A percentile compares a stretch with the other conserved stretches of the same genome.
phyloP scores from a whole-genome alignment of 2,329 filamentous ascomycete species.

The Alternaria hordeiaustralica region DNA sequence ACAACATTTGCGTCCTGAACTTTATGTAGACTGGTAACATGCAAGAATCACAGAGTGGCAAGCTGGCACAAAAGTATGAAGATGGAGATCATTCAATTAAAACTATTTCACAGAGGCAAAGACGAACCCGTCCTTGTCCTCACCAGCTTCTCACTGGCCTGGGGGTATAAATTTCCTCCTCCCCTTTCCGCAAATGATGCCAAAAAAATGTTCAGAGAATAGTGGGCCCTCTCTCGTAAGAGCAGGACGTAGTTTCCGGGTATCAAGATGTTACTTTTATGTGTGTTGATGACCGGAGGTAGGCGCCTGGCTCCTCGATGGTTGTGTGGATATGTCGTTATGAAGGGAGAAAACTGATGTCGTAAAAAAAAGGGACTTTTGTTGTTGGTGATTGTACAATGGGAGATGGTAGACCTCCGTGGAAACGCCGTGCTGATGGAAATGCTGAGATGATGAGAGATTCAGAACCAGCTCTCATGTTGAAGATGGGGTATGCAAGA shows the following conservation, averaged over 20 bases:
- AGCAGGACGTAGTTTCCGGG: constrained; percentile 16
- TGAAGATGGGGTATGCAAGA: constrained; percentile 3
- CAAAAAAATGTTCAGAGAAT: background rate
- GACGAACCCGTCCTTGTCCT: background rate
- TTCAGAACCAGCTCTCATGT: constrained; percentile 50
- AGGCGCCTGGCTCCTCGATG: constrained; percentile 46
- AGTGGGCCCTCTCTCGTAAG: constrained; percentile 13
- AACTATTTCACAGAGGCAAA: background rate
- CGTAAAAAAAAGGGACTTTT: constrained; percentile 22
- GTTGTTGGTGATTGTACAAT: constrained; percentile 10
- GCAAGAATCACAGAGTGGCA: background rate
- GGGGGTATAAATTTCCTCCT: background rate
- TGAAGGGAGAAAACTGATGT: constrained; percentile 3
- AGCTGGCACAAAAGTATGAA: background rate
- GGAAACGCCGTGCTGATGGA: constrained; percentile 17
- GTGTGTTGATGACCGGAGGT: constrained; percentile 10
- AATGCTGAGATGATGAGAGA: constrained; percentile 38
- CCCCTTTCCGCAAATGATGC: background rate
- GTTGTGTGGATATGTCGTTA: constrained; percentile 29
- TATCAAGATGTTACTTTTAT: constrained; percentile 13
- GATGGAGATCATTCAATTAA: background rate
- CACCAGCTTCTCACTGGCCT: background rate
- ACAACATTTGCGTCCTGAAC: background rate
- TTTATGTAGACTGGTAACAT: background rate
- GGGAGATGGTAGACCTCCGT: constrained; percentile 11